Base-by-base conservation (phyloP, 2,329 filamentous ascomycete genomes). In the Pseudogymnoascus sp. region DNA sequence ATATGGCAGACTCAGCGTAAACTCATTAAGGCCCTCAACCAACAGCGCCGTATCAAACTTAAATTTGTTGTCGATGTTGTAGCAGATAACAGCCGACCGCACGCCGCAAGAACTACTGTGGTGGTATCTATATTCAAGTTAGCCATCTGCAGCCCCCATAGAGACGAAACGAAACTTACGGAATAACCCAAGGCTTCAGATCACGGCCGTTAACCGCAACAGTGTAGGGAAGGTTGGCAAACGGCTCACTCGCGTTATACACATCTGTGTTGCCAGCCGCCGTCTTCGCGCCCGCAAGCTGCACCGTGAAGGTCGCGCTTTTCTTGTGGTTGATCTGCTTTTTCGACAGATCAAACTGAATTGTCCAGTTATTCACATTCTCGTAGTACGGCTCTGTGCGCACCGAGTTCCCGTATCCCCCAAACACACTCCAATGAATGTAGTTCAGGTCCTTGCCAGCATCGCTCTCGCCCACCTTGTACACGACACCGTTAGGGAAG, bases 401-500 rank as follows among this genome's bases (percentile, higher is more conserved):
- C 3, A 75, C 60, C 12, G 70, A 77, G 69, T 84, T 80, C 1
- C 74, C 80, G 28, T 79, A 73, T 5, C 81, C 80, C 1, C 83
- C 83, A 65, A 84, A 86, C 7, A 84, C 82, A 61, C 79, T 81
- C 85, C 84, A 87, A 68, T 87, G 85, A 3, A 86, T 79, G 61
- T 86, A 86, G 70, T 87, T 87, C 63, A 85, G 74, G 65, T 84
- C 81, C 9, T 72, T 69, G 0, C 71, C 72, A 16, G 74, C 74
- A 25, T 81, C 70, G 63, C 77, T 79, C 67, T 78, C 70, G 8
- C 83, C 83, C 1, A 87, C 78, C 12, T 78, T 77, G 72, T 81
- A 88, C 20, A 73, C 75, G 0, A 87, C 77, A 3, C 84, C 83
- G 0, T 79, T 65, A 0, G 84, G 83, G 65, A 85, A 87, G 50